These are phyloP conservation scores for Pouteria campechiana DNA, from an alignment of 179 eudicot genomes.

Conservation along the genomic window DNA sequence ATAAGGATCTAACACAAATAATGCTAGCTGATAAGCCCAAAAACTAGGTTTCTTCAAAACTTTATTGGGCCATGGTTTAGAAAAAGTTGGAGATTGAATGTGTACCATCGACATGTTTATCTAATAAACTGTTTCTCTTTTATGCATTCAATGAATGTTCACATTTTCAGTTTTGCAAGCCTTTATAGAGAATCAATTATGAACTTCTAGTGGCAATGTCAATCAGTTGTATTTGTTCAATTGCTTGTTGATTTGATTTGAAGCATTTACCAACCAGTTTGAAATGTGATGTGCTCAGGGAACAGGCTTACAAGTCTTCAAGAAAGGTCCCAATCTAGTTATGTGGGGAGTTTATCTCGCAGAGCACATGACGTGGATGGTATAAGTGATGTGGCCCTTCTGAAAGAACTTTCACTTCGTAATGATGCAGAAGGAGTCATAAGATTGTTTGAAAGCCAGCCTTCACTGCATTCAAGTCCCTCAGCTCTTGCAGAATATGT, in stretches of 20 bases:
- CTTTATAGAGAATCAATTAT: no score
- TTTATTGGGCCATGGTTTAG: no score
- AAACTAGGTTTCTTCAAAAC: no score
- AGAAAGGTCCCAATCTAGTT: conserved; percentile 28
- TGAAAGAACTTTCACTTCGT: conserved; percentile 24
- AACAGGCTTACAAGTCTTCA: conserved; percentile 17
- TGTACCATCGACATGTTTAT: not conserved
- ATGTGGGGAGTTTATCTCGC: conserved; percentile 22
- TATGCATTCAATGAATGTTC: no score
- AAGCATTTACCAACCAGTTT: not conserved
- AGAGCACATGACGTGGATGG: conserved; percentile 30
- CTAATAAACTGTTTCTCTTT: conserved; percentile 7
- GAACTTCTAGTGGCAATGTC: no score
- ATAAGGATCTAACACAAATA: no score
- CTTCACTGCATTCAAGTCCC: conserved; percentile 29
- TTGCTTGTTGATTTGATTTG: no score
- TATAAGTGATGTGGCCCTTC: conserved; percentile 7
- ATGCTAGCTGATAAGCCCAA: no score
- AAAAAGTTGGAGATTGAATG: no score
- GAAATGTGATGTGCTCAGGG: conserved; percentile 16
- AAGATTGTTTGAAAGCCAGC: conserved; percentile 30
- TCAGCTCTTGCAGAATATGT: conserved; percentile 40
- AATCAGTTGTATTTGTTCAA: no score
- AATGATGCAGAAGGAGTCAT: conserved; percentile 38
- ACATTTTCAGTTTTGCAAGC: no score